Evolutionary conservation across 2,329 filamentous ascomycete species (phyloP), one percentile per base, ranked within the genome.

Genomic region (Blastomyces parvus): DNA sequence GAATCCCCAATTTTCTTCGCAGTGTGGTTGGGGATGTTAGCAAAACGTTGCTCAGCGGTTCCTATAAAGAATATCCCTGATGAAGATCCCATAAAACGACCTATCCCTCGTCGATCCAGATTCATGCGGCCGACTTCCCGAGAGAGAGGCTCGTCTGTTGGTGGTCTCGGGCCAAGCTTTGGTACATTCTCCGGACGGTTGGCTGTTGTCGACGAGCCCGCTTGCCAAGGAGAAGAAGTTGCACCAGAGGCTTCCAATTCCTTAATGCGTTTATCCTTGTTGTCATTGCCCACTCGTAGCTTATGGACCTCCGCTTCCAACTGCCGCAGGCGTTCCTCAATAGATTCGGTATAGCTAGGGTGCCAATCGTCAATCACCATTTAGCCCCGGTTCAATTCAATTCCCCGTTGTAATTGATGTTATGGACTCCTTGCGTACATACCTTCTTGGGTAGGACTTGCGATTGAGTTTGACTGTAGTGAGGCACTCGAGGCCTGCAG

Each of bases 51-150:
- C 57, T 65, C 44, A 11, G 64, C 64, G 25, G 61, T 64, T 13
- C 64, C 64, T 30, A 66, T 63, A 38, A 66, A 66, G 52, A 65
- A 66, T 38, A 66, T 63, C 0, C 64, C 64, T 2, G 63, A 65
- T 4, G 64, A 66, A 48, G 64, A 64, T 13, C 64, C 64, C 30
- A 66, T 66, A 27, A 65, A 66, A 19, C 64, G 62, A 17, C 64
- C 64, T 30, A 65, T 61, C 3, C 64, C 64, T 0, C 50, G 40
- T 17, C 63, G 55, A 42, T 66, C 64, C 1, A 62, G 59, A 7
- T 66, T 66, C 64, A 66, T 66, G 2, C 64, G 48, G 5, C 64
- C 64, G 36, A 66, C 64, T 53, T 66, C 64, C 17, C 63, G 63
- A 14, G 63, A 66, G 22, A 66, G 59, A 11, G 64, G 64, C 44